Base-by-base conservation (phyloP, 163 green algal genomes). In the Scenedesmus sp. region DNA sequence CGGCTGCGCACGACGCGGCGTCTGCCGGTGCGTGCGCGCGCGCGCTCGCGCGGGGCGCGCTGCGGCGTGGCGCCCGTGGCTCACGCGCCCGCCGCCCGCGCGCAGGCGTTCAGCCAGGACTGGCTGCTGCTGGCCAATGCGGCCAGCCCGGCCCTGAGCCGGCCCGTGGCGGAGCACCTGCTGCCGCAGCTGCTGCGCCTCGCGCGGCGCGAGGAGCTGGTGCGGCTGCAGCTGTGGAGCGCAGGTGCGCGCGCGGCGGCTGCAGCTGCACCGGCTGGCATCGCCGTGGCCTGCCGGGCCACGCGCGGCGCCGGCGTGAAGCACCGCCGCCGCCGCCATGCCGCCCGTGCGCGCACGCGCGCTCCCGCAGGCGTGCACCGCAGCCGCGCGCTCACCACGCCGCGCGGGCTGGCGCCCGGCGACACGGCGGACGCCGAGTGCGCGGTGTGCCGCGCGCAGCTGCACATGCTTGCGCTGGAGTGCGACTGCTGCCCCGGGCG, bases 401-500 rank as follows among this genome's bases (percentile, higher is more conserved):
- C 63, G 4, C 42, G 66, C 57, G 84, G 84, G 17, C 66, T 86
- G 63, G 48, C 89, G n/a, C 73, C 80, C 24, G 87, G 77, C 3
- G 83, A 88, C 39, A 81, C 51, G 24, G 77, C 91, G 17, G 90
- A 96, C 29, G 65, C 74, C 7, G 87, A n/a, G n/a, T n/a, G n/a
- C n/a, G n/a, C n/a, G 93, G 85, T 97, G 93, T 78, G 74, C 84
- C 48, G 91, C 94, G 54, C 97, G 93, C 89, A 65, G 67, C 78
- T 94, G n/a, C 89, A 95, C 82, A 63, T 92, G 17, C 85, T 85
- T 26, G 87, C 86, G 6, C 84, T 96, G 57, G 83, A 90, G 70
- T 97, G 93, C 75, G 54, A 78, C 53, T 95, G 89, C 84, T 88
- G 83, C 53, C 86, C 86, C 11, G 64, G 84, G 4, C 75, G 88